phyloP scores from a whole-genome alignment of 306 rosid genomes.

The Pterocarpus macrocarpus region DNA sequence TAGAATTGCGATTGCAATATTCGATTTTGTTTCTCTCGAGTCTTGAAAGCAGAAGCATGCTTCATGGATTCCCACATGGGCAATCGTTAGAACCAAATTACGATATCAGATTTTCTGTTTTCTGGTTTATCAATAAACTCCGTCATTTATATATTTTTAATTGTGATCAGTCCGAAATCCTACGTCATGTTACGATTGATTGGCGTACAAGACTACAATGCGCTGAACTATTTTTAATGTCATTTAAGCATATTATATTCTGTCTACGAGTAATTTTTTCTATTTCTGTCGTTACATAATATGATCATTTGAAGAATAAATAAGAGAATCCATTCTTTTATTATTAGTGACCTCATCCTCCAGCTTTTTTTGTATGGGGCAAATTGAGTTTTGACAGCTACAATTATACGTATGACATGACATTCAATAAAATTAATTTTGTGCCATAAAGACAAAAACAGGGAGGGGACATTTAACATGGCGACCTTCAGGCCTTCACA shows the following conservation, averaged over 20 bases:
- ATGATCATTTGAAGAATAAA: no score
- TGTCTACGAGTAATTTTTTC: neutral
- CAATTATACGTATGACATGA: neutral
- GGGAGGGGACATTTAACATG: neutral
- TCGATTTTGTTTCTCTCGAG: neutral
- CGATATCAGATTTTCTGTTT: neutral
- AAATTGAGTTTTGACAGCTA: neutral
- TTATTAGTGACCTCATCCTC: neutral
- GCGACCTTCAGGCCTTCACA: neutral
- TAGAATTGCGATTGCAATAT: neutral
- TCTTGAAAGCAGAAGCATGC: conserved; percentile 12
- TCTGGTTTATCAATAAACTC: neutral
- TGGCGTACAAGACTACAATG: neutral
- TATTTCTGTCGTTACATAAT: neutral
- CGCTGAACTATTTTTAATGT: neutral
- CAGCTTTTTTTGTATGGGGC: neutral
- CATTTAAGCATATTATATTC: neutral
- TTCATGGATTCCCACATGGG: conserved; percentile 38
- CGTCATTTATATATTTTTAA: neutral
- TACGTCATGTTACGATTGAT: neutral
- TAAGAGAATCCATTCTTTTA: neutral
- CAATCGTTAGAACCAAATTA: conserved; percentile 27
- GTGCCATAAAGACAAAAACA: neutral
- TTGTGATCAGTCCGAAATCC: neutral
- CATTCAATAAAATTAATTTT: neutral